Percentiles rank a stretch among this genome's conserved stretches.
These are phyloP conservation scores for Babesia bigemina DNA, from an alignment of 169 alveolate species.

Conservation along the genomic window DNA sequence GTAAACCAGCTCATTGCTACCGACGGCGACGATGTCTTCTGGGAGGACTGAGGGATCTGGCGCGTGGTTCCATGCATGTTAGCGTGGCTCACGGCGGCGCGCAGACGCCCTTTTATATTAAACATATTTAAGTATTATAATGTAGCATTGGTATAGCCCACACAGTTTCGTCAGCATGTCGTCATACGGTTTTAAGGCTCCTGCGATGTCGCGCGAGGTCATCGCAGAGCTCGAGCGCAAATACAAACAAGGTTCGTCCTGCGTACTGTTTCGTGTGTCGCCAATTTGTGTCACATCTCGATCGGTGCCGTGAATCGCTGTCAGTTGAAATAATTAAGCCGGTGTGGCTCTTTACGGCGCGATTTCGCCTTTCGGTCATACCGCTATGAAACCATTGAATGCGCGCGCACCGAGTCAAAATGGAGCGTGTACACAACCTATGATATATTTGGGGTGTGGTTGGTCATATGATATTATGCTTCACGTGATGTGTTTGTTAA, in stretches of 20 bases:
- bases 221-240: conserved; percentile 26
- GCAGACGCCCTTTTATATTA: background rate
- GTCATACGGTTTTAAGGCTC: conserved; percentile 8
- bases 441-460: no score
- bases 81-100: conserved; percentile 17
- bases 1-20: conserved; percentile 65
- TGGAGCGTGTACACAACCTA: no score
- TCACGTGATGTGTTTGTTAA: no score
- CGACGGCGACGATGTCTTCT: conserved; percentile 67
- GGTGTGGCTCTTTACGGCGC: no score
- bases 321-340: no score
- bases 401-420: no score
- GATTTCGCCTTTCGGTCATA: no score
- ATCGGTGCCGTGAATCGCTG: no score
- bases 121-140: background rate
- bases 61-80: conserved; percentile 5
- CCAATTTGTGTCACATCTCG: no score
- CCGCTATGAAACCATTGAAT: no score
- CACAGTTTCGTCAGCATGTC: background rate
- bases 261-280: background rate
- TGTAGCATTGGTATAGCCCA: background rate
- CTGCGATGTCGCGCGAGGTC: conserved; percentile 26
- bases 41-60: conserved; percentile 50
- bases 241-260: conserved; percentile 15
- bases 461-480: no score